Base-by-base conservation (phyloP, 805 yeast species). In the Candida maris region DNA sequence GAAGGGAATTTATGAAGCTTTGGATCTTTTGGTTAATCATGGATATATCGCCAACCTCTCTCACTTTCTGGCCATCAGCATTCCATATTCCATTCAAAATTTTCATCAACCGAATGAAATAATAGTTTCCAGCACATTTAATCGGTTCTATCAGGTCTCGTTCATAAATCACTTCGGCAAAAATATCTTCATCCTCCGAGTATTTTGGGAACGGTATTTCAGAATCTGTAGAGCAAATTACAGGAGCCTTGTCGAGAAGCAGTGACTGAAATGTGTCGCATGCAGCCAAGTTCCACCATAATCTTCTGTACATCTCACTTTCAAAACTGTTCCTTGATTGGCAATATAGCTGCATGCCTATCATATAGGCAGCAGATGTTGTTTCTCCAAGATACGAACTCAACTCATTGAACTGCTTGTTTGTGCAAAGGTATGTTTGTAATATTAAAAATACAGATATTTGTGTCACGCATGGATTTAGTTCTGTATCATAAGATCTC, bases 161-260 rank as follows among this genome's bases (percentile, higher is more conserved):
- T n/a, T 9, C 34, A 16, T 18, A 35, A 10, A 39, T 25, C 6
- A 31, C 7, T 12, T 19, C 27, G n/a, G 23, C 40, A 6, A 39
- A 25, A 19, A 60, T 51, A 35, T 60, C 62, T 5, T 30, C 44
- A 39, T 61, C 65, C 28, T 57, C 44, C 30, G 51, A 45, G 36
- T 61, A 60, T 5, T 59, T 45, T 4, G 65, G 65, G 28, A 52
- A 49, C 14, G 63, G 62, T 2, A 53, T 58, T 1, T 28, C 27
- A 7, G 62, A 55, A 19, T 30, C 28, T 27, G 49, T 54, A 7
- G 39, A 31, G 15, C 38, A 26, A 6, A 46, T 42, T 15, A 49
- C 15, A 0, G 48, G 48, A 6, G 52, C 46, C 21, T 41, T 14
- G 4, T 27, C 14, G 13, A 34, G 23, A 13, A 15, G 26, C 13